Evolutionary conservation across 257 asterid genomes (phyloP), one percentile per base, ranked within the genome.

Genomic region (Datura wrightii): DNA sequence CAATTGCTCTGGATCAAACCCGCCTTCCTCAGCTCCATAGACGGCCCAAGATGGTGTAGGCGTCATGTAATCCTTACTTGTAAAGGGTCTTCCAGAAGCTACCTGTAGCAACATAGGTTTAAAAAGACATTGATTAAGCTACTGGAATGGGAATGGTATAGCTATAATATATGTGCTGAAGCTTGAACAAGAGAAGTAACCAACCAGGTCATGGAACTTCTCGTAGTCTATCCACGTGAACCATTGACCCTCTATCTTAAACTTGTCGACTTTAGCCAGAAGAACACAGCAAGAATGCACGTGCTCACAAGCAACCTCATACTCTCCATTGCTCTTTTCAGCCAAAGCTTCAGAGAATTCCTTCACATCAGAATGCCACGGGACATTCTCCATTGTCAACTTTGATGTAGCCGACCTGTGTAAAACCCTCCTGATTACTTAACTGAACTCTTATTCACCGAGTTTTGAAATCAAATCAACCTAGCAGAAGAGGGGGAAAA

Each of bases 11-110:
- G 99, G 99, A 87, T 95, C 99, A 52, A 96, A 96, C 7, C 99
- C 99, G 3, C 99, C 99, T 92, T 96, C 98, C 69, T 93, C 94
- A 18, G 99, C 99, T 81, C 98, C 99, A 70, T 95, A 96, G n/a
- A 93, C 93, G 1, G 98, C 98, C 98, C 99, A 96, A 0, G 94
- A 88, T 71, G 99, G 99, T 11, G 99, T 94, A 1, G 90, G 91
- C 31, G 97, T 91, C 98, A 93, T 94, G 93, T 96, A 96, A 89
- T 96, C 99, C 86, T 90, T 87, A 83, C 98, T 94, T 42, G 90
- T 87, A 88, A 96, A 95, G 8, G 92, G 88, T 79, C 89, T 89
- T 85, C 98, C 96, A 78, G 91, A 80, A 3, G 97, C 92, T 50
- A 95, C 98, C 98, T 96, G 85, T 82, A 87, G 86, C 69, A 79